phyloP scores from a whole-genome alignment of 305 asterid genomes.

The Petunia hybrid region DNA sequence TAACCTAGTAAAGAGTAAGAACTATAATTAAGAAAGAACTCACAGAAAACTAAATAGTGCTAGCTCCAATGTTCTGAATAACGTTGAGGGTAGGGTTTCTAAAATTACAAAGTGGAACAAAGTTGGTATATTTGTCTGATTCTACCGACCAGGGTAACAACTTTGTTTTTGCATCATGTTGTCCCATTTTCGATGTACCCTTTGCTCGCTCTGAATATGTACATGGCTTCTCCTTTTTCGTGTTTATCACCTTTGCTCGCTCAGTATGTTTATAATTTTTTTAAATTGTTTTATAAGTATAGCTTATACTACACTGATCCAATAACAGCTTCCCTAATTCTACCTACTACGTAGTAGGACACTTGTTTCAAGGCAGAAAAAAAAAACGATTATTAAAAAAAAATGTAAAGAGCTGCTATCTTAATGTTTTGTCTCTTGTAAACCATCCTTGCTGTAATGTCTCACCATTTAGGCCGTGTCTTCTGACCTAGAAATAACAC shows the following conservation, averaged over 20 bases:
- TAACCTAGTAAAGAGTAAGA: not conserved
- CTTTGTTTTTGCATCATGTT: slow-evolving; percentile 62
- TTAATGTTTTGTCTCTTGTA: slow-evolving; percentile 70
- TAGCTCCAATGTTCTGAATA: slow-evolving; percentile 12
- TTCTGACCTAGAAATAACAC: slow-evolving; percentile 32
- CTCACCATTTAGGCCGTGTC: slow-evolving; percentile 56
- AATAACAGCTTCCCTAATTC: slow-evolving; percentile 5
- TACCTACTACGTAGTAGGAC: slow-evolving; percentile 21
- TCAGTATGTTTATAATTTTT: not conserved
- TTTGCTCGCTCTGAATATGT: not conserved
- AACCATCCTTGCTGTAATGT: slow-evolving; percentile 57
- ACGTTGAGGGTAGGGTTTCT: not conserved
- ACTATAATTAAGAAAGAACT: not conserved
- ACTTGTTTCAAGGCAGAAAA: slow-evolving; percentile 33
- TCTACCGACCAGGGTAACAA: slow-evolving; percentile 61
- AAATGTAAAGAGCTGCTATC: slow-evolving; percentile 30
- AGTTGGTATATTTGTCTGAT: slow-evolving; percentile 56
- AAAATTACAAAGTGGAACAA: slow-evolving; percentile 38
- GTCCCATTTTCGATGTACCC: slow-evolving; percentile 44
- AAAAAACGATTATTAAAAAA: slow-evolving; percentile 6
- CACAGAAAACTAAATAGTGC: not conserved
- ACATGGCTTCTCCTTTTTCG: not conserved
- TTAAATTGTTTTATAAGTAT: not conserved
- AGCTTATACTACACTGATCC: not conserved
- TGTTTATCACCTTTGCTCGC: slow-evolving; percentile 23